These are phyloP conservation scores for Inga laurina DNA, from an alignment of 306 rosid species.

Conservation along the genomic window DNA sequence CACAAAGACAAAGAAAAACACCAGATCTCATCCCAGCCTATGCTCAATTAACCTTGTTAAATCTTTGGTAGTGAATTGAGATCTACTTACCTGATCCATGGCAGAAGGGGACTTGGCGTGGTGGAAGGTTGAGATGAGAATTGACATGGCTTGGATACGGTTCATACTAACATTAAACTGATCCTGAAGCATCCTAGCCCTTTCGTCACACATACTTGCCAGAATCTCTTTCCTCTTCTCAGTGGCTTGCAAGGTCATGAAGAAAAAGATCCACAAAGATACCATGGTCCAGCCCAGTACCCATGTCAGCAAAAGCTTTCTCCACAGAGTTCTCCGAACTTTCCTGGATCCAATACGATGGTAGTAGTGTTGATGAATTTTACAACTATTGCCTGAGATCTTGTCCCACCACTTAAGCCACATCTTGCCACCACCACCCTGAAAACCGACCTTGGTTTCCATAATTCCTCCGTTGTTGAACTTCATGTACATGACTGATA, in stretches of 20 bases:
- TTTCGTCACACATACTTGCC: conserved; percentile 94
- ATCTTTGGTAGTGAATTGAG: too few relatives aligned
- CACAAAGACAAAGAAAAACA: too few relatives aligned
- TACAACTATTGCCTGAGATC: conserved; percentile 43
- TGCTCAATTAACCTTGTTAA: too few relatives aligned
- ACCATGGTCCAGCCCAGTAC: conserved; percentile 58
- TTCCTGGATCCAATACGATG: conserved; percentile 63
- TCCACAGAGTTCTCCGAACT: conserved; percentile 56
- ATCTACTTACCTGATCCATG: too few relatives aligned
- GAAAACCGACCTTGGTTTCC: conserved; percentile 65
- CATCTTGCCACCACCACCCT: conserved; percentile 49
- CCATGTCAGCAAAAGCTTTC: conserved; percentile 63
- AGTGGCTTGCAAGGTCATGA: conserved; percentile 64
- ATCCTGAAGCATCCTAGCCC: conserved; percentile 96
- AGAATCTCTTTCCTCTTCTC: conserved; percentile 91
- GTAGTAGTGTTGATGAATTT: conserved; percentile 53
- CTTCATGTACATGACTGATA: conserved; percentile 72
- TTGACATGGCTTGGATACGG: too few relatives aligned
- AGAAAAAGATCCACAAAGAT: conserved; percentile 69
- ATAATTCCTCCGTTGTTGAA: conserved; percentile 53
- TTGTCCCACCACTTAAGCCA: conserved; percentile 77
- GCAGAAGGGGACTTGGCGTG: too few relatives aligned
- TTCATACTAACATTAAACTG: too few relatives aligned
- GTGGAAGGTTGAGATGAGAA: too few relatives aligned
- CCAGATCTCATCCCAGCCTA: too few relatives aligned